Base-by-base conservation (phyloP, 108 stramenopile genomes). In the Nitzschia palea region DNA sequence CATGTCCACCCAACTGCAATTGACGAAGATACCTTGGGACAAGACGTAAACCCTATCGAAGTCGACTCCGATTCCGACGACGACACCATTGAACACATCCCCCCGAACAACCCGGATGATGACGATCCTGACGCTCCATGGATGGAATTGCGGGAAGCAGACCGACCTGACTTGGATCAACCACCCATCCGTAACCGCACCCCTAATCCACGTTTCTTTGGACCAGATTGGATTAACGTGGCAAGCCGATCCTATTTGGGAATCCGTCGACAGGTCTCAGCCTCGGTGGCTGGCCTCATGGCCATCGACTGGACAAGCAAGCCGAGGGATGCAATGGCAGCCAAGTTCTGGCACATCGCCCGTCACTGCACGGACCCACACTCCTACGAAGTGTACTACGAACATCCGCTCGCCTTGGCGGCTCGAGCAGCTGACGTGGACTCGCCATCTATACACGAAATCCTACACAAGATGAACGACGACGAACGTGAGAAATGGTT, bases 131-230 rank as follows among this genome's bases (percentile, higher is more conserved):
- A 8, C 40, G 40, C 8, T 8, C 10, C 40, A 12, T 12, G 10
- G 40, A 8, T 50, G 14, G 48, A 50, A 50, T 8, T n/a, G 10
- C 48, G 14, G 5, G 48, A 17, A 12, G 48, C 5, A 22, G 48
- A 50, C 10, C 48, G 5, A 20, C 18, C 48, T 5, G 18, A 5
- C 18, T 8, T n/a, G n/a, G 6, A 12, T 20, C 15, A 31, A 15
- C 30, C 37, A 3, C 23, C 32, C 34, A n/a, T 20, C 15, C 60
- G 60, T 23, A 15, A 35, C 5, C 60, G 37, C 22, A 8, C 4
- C 4, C 60, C 60, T 30, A 61, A 61, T 42, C 34, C 32, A 6
- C 23, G 23, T 10, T 36, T 43, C 37, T 43, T 61, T 43, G 60
- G 60, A 4, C 17, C 42, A 10, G 37, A 61, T 14, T 61, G 60